These are phyloP conservation scores for Pseudocercospora cruenta DNA, from an alignment of 2,329 filamentous ascomycete genomes.

Conservation along the genomic window DNA sequence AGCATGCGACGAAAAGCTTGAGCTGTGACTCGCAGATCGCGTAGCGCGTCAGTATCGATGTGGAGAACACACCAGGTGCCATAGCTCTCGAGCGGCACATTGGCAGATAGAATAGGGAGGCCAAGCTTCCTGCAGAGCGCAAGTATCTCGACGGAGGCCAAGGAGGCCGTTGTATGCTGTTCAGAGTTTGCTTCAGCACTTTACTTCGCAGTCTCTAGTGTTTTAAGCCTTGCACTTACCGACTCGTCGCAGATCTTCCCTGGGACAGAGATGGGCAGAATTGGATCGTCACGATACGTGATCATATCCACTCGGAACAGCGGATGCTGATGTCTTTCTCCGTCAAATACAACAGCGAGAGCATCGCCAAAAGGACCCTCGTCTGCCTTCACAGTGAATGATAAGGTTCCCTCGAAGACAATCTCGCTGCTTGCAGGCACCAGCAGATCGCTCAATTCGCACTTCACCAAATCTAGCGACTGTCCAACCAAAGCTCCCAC, in stretches of 20 bases:
- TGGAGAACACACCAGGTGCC: background rate
- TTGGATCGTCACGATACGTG: constrained; percentile 53
- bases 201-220: no score
- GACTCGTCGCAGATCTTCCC: constrained; percentile 53
- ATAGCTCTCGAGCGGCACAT: constrained; percentile 1
- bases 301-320: constrained; percentile 52
- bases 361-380: constrained; percentile 12
- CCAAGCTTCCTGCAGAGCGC: background rate
- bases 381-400: constrained; percentile 26
- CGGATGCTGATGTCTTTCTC: constrained; percentile 45
- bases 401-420: constrained; percentile 55
- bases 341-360: constrained; percentile 41
- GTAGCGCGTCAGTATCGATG: no score
- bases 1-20: no score
- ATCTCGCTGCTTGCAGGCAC: constrained; percentile 58
- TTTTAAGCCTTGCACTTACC: background rate
- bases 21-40: no score
- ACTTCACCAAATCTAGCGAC: constrained; percentile 55
- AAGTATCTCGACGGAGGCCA: background rate
- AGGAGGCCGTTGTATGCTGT: no score
- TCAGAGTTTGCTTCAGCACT: no score
- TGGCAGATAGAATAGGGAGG: background rate
- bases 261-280: constrained; percentile 51
- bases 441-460: constrained; percentile 54
- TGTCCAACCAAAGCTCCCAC: constrained; percentile 52